A percentile compares a stretch with the other conserved stretches of the same genome.
phyloP scores from a whole-genome alignment of 2,329 filamentous ascomycete species.

The Lachnellula arida region DNA sequence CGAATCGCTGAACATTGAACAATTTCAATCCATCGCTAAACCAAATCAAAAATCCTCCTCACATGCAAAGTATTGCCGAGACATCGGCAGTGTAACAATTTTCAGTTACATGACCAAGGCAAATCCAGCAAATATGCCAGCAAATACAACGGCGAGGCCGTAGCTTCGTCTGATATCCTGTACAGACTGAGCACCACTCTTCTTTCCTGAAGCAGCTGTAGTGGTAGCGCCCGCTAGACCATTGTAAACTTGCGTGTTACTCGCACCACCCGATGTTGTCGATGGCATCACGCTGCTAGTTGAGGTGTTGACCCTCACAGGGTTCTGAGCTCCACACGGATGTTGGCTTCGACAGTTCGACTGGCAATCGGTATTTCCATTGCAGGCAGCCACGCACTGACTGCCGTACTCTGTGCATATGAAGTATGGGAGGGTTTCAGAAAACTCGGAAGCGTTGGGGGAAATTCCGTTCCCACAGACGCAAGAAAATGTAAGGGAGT shows the following conservation, averaged over 20 bases:
- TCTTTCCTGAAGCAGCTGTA: slow-evolving; percentile 22
- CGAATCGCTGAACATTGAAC: slow-evolving; percentile 14
- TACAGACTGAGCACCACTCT: slow-evolving; percentile 34
- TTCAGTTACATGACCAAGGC: slow-evolving; percentile 43
- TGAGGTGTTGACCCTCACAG: slow-evolving; percentile 54
- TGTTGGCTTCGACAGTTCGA: slow-evolving; percentile 58
- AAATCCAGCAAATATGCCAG: slow-evolving; percentile 54
- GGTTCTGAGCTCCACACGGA: slow-evolving; percentile 67
- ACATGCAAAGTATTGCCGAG: background rate
- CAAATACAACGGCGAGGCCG: slow-evolving; percentile 49
- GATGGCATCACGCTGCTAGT: slow-evolving; percentile 38
- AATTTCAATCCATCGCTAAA: slow-evolving; percentile 19
- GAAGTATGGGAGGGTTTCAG: slow-evolving; percentile 73
- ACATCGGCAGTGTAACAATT: background rate
- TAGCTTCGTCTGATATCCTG: slow-evolving; percentile 52
- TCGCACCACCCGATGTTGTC: slow-evolving; percentile 38
- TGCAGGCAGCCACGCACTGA: slow-evolving; percentile 61
- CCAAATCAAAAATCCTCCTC: slow-evolving; percentile 5
- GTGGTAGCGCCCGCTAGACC: slow-evolving; percentile 39
- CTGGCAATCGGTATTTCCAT: slow-evolving; percentile 53
- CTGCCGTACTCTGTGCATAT: slow-evolving; percentile 67
- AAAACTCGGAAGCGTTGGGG: slow-evolving; percentile 73
- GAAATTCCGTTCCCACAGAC: slow-evolving; percentile 61
- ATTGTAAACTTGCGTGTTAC: slow-evolving; percentile 37
- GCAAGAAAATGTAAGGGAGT: slow-evolving; percentile 63